Evolutionary conservation across 2,329 filamentous ascomycete species (phyloP).

Genomic region (Sporothrix sp.): DNA sequence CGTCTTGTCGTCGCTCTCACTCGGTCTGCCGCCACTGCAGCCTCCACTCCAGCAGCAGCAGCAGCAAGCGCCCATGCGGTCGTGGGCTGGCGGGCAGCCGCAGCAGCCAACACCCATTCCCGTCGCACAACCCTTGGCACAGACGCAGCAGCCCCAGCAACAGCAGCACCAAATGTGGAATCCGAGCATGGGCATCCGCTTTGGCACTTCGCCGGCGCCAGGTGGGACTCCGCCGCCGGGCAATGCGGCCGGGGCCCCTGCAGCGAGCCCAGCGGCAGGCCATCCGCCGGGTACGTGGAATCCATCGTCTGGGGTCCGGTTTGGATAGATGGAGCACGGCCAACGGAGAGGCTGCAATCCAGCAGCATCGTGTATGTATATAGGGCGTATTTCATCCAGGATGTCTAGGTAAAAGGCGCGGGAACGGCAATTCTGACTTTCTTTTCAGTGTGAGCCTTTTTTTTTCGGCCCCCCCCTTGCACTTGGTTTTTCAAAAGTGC

Average conservation of each 20-base stretch:
- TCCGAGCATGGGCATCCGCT: slow-evolving; percentile 72
- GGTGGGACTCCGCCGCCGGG: slow-evolving; percentile 13
- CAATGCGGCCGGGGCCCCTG: slow-evolving; percentile 8
- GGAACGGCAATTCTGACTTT: no score
- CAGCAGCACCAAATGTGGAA: slow-evolving; percentile 52
- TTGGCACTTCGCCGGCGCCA: slow-evolving; percentile 40
- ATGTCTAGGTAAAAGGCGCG: no score
- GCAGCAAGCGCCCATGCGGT: slow-evolving; percentile 41
- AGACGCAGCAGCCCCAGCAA: slow-evolving; percentile 7
- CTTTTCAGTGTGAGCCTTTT: no score
- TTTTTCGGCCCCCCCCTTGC: no score
- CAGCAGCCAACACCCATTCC: slow-evolving; percentile 36
- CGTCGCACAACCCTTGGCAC: neutral
- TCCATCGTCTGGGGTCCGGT: slow-evolving; percentile 16
- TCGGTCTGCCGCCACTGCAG: slow-evolving; percentile 19
- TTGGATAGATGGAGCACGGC: slow-evolving; percentile 4
- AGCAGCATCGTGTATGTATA: neutral
- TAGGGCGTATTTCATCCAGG: no score
- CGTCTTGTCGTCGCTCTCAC: slow-evolving; percentile 35
- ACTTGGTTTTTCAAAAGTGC: no score
- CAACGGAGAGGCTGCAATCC: neutral
- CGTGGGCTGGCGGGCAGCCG: slow-evolving; percentile 45
- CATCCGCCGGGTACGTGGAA: slow-evolving; percentile 15
- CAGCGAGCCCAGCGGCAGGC: neutral
- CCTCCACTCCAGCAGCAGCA: neutral